Base-by-base conservation (phyloP, 2,329 filamentous ascomycete genomes). In the Fonsecaea multimorphosa region DNA sequence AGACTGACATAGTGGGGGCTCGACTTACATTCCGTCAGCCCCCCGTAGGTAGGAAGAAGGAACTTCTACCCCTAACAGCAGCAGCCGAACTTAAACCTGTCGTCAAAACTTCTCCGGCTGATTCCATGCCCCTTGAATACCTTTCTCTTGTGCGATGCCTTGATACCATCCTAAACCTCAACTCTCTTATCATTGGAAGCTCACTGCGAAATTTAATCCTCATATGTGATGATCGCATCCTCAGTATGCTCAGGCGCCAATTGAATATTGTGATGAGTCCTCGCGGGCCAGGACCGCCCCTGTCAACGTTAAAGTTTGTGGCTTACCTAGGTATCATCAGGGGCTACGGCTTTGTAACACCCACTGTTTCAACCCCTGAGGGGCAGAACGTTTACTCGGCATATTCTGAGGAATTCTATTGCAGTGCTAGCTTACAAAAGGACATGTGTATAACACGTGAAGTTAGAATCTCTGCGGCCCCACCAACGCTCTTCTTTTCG, bases 331-430 rank as follows among this genome's bases (percentile, higher is more conserved):
- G n/a, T 57, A 57, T 57, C 29, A 38, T 57, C 54, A 57, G 54
- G 54, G 54, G 54, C 54, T 57, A 57, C 54, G 31, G 54, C 54
- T 38, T 34, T 57, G 54, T 57, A 57, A 57, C 54, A 57, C 29
- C 54, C 54, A 57, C 54, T 57, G 54, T 57, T 57, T 57, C 54
- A 38, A 57, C 14, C 54, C 31, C 54, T 57, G 54, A 57, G 54
- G 54, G 12, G 54, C 19, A 57, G 32, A 36, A 31, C 29, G 34
- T 57, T 57, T 44, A 44, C 38, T 44, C n/a, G 5, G 38, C 38
- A 44, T 44, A 44, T 44, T 19, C 38, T 44, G 38, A 44, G 38
- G 38, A 19, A 44, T 19, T n/a, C 38, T 44, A 44, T 16, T 44
- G 38, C 38, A 44, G 38, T 44, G 38, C 38, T 44, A 44, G 38